Conservation (phyloP, 257 asterid species). For the Osmanthus fragrans region DNA sequence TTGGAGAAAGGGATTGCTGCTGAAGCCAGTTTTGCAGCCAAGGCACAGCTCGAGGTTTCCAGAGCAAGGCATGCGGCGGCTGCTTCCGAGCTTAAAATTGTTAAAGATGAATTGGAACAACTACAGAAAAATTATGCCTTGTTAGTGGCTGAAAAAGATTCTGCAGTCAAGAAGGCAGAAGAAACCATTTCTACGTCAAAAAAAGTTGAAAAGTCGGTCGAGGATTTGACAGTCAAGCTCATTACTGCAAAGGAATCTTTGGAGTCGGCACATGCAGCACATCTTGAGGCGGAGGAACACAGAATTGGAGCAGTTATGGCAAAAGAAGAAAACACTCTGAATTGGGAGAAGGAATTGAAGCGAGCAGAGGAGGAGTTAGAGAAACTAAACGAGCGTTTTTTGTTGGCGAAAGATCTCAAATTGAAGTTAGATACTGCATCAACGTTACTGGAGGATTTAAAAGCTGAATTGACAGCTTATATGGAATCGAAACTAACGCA, state of each 20-base stretch:
- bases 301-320: constrained; percentile 81
- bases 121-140: constrained; percentile 53
- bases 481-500: constrained; percentile 55
- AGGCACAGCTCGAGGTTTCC: constrained; percentile 96
- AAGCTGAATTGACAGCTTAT: constrained; percentile 75
- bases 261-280: constrained; percentile 85
- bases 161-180: constrained; percentile 60
- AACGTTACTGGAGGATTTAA: constrained; percentile 55
- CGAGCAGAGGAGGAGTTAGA: constrained; percentile 71
- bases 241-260: constrained; percentile 70
- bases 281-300: constrained; percentile 88
- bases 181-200: constrained; percentile 59
- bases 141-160: constrained; percentile 70
- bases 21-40: constrained; percentile 83
- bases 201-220: constrained; percentile 81
- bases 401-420: constrained; percentile 59
- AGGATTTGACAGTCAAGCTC: constrained; percentile 82
- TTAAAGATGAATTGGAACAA: constrained; percentile 56
- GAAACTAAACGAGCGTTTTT: constrained; percentile 49
- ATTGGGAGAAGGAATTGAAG: constrained; percentile 77
- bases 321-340: constrained; percentile 69
- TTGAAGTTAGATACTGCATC: constrained; percentile 65
- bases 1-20: constrained; percentile 86
- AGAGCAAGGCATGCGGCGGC: constrained; percentile 79
- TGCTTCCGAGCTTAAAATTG: constrained; percentile 64